A percentile compares a stretch with the other conserved stretches of the same genome.
phyloP scores from a whole-genome alignment of 352 stramenopile species.

The Halophytophthora batemanensis region DNA sequence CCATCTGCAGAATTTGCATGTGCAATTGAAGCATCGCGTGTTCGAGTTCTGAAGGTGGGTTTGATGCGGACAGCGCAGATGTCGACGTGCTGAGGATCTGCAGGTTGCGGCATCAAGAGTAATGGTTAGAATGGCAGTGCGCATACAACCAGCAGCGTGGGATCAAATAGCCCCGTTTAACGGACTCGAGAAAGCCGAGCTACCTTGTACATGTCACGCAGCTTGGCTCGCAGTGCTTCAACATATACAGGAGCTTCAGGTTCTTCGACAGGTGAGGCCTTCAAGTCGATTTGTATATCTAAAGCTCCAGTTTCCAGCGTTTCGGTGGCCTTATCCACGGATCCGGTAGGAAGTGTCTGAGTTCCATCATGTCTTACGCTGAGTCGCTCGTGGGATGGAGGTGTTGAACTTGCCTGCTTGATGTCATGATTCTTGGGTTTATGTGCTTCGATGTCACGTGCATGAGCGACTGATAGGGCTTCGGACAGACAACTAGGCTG shows the following conservation, averaged over 20 bases:
- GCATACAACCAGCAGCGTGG: too few species aligned
- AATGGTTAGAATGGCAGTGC: too few species aligned
- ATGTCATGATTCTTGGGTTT: not conserved
- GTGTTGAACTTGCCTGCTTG: not conserved
- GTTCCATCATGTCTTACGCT: not conserved
- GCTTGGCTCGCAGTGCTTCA: constrained; percentile 7
- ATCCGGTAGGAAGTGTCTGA: not conserved
- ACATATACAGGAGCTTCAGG: not conserved
- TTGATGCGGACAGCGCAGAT: constrained; percentile 12
- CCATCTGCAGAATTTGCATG: constrained; percentile 31
- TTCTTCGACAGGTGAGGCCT: not conserved
- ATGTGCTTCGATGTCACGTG: not conserved
- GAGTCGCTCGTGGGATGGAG: not conserved
- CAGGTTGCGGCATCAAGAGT: too few species aligned
- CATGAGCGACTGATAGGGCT: not conserved
- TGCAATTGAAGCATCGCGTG: constrained; percentile 33
- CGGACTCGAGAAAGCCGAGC: not conserved
- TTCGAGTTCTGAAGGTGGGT: constrained; percentile 27
- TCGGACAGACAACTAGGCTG: not conserved
- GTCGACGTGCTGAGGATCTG: constrained; percentile 34
- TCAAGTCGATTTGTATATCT: not conserved
- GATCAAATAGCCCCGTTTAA: not conserved
- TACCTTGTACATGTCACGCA: constrained; percentile 37
- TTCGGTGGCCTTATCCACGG: not conserved
- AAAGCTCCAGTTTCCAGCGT: not conserved